Base-by-base conservation (phyloP, 2,329 filamentous ascomycete species). In the Pseudopyricularia javanii region DNA sequence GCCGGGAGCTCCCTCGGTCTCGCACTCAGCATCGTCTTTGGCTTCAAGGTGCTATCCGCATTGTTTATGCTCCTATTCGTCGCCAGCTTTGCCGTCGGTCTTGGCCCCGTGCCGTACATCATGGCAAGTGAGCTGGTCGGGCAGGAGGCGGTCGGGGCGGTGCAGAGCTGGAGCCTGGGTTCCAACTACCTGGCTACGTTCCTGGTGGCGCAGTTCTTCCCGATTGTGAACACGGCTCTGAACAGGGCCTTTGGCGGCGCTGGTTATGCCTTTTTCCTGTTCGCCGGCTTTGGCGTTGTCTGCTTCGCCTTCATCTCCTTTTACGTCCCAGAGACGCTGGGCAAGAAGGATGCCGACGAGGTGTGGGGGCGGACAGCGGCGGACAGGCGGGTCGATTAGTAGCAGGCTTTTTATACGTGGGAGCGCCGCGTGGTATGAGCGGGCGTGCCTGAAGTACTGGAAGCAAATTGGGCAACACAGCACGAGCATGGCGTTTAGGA, bases 81-180 rank as follows among this genome's bases (percentile, higher is more conserved):
- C 2, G 85, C 81, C 4, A 89, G 86, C 62, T 98, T 96, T 60
- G 93, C 88, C 0, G 79, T 95, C 14, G 93, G 93, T 0, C 77
- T 98, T 0, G 93, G 93, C 0, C 93, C 93, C 0, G 88, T 98
- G 1, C 93, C 93, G 0, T 98, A 97, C 67, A 94, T 97, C 59
- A 76, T 98, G 48, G 85, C 91, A 0, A 91, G 88, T 1, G 93
- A 97, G 68, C 79, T 97, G 3, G 93, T 97, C 1, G 86, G 84
- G 0, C 84, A 89, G 12, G 89, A 95, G 64, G 93, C 91, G 0
- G 90, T 96, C 0, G 91, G 91, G 1, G 89, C 91, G 0, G 86
- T 89, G 0, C 93, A 98, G 66, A 91, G 86, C 54, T 94, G 90
- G 79, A 87, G 85, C 1, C 70, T 97, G 24, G 88, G 82, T 1